Evolutionary conservation across 768 basidiomycete genomes (phyloP).

Genomic region (Leccinum boreale): DNA sequence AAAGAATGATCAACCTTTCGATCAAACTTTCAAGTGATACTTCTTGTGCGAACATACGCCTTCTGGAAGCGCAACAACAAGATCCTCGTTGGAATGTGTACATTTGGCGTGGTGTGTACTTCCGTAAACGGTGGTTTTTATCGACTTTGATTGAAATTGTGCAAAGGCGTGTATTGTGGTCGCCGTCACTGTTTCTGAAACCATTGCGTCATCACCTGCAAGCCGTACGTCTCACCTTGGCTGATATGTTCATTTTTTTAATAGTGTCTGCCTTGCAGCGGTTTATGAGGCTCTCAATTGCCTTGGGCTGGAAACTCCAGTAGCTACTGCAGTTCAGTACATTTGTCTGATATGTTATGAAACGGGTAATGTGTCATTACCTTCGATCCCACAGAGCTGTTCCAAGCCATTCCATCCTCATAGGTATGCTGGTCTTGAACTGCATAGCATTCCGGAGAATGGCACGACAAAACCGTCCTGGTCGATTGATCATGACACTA

Average conservation of each 20-base stretch:
- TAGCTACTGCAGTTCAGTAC: conserved; percentile 8
- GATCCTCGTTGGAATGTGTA: conserved; percentile 18
- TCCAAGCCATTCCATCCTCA: not conserved
- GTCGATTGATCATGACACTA: conserved; percentile 11
- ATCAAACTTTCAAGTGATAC: conserved; percentile 8
- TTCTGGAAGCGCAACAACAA: conserved; percentile 19
- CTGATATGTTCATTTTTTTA: not conserved
- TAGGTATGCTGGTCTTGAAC: conserved; percentile 19
- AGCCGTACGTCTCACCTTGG: not conserved
- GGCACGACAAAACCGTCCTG: conserved; percentile 6
- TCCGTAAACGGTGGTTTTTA: not conserved
- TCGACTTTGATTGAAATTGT: not conserved
- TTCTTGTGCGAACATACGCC: conserved; percentile 18
- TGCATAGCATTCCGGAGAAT: conserved; percentile 15
- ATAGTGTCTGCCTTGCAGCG: conserved; percentile 1
- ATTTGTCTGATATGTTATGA: conserved; percentile 13
- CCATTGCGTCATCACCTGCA: not conserved
- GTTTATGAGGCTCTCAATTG: conserved; percentile 12
- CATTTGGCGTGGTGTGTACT: conserved; percentile 7
- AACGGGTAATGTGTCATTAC: conserved; percentile 1
- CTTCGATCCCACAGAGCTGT: not conserved
- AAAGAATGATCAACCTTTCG: not conserved
- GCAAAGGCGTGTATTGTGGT: conserved; percentile 6
- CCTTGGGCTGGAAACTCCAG: not conserved
- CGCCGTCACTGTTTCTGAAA: conserved; percentile 8